Conservation (phyloP, 441 rosid species). For the Pelargonium citronellum region DNA sequence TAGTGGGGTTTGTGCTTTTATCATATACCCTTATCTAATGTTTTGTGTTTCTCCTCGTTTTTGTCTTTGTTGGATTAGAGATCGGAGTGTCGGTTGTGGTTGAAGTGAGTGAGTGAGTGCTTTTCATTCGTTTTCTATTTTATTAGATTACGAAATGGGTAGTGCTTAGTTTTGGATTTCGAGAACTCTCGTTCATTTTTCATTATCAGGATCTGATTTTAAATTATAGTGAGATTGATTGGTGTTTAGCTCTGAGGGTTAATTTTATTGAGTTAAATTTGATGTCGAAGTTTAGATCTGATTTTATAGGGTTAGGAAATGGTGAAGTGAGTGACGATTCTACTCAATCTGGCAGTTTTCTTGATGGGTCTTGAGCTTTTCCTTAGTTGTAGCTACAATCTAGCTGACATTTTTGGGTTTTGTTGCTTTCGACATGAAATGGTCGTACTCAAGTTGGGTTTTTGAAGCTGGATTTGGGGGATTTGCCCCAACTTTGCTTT, state of each 20-base stretch:
- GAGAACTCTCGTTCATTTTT: neutral
- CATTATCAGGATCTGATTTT: neutral
- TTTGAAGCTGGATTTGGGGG: neutral
- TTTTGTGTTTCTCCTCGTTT: neutral
- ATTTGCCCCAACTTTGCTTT: neutral
- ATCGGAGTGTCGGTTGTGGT: slow-evolving; percentile 2
- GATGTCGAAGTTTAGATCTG: neutral
- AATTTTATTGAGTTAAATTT: neutral
- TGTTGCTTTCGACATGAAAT: neutral
- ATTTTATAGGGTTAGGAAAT: neutral
- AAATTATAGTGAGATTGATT: neutral
- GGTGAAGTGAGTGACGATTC: neutral
- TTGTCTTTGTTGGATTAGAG: neutral
- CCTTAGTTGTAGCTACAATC: neutral
- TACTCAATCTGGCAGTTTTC: neutral
- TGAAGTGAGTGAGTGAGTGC: neutral
- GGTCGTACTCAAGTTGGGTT: neutral
- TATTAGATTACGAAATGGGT: neutral
- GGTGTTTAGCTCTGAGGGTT: neutral
- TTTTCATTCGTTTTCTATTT: neutral
- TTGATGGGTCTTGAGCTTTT: neutral
- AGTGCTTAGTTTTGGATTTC: neutral
- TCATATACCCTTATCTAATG: neutral
- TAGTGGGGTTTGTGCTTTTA: slow-evolving; percentile 41
- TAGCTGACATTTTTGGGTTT: neutral